Evolutionary conservation across 306 rosid species (phyloP).

Genomic region (Trifolium fragiferum): DNA sequence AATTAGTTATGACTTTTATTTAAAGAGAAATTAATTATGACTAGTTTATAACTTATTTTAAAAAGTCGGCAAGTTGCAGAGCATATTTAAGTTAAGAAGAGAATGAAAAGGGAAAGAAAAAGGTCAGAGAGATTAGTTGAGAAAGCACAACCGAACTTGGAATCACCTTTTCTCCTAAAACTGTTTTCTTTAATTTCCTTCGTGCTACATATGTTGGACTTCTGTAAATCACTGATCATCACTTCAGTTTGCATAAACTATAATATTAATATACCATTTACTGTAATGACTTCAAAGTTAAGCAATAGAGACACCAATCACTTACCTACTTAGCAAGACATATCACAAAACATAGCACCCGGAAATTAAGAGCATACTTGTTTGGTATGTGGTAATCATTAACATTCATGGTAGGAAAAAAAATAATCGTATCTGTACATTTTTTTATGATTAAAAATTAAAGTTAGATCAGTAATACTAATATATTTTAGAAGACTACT

Average conservation of each 20-base stretch:
- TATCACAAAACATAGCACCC: conserved; percentile 37
- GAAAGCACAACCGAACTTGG: conserved; percentile 45
- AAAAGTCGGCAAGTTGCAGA: conserved; percentile 33
- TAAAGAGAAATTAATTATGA: conserved; percentile 10
- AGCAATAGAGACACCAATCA: conserved; percentile 44
- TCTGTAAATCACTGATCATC: conserved; percentile 39
- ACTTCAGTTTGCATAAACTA: conserved; percentile 29
- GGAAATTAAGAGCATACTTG: conserved; percentile 44
- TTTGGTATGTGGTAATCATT: conserved; percentile 22
- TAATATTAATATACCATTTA: background rate
- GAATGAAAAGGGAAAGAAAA: conserved; percentile 39
- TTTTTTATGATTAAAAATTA: background rate
- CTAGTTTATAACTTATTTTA: background rate
- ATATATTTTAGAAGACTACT: no score
- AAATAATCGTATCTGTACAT: no score
- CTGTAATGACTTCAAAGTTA: conserved; percentile 48
- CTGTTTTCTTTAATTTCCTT: conserved; percentile 33
- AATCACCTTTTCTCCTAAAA: conserved; percentile 41
- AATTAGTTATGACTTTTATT: conserved; percentile 10
- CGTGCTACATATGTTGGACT: conserved; percentile 35
- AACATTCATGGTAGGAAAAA: background rate
- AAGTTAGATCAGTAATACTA: no score
- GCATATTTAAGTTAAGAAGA: conserved; percentile 31
- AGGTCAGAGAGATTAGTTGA: conserved; percentile 43
- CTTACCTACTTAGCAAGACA: conserved; percentile 21